These are phyloP conservation scores for Amphicarpaea edgeworthii DNA, from an alignment of 306 rosid species.

Conservation along the genomic window DNA sequence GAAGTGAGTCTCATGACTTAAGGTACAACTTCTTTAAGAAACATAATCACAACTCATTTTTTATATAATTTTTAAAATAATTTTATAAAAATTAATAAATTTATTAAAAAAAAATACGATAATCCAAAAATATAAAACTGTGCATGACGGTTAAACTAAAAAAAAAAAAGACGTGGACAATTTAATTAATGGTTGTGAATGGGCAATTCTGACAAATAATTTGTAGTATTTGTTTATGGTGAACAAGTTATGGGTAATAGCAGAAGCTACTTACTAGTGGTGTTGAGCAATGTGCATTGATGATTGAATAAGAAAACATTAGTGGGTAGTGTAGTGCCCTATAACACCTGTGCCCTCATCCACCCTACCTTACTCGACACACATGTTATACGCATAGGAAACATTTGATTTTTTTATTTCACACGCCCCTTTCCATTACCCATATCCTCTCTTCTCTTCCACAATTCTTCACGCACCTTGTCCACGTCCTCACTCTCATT, in stretches of 20 bases:
- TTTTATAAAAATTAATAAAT: no score
- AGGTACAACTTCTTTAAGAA: no score
- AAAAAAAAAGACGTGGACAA: no score
- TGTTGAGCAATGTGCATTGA: conserved; percentile 64
- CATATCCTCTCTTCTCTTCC: conserved; percentile 60
- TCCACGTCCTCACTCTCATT: conserved; percentile 55
- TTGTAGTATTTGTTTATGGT: conserved; percentile 28
- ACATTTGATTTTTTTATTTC: conserved; percentile 67
- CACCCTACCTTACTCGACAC: conserved; percentile 65
- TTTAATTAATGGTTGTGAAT: conserved; percentile 41
- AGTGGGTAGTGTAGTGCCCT: conserved; percentile 60
- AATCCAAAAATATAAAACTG: no score
- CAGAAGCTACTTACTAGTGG: conserved; percentile 42
- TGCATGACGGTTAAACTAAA: no score
- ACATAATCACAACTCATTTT: no score
- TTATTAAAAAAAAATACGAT: no score
- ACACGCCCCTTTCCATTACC: conserved; percentile 71
- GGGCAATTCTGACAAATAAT: conserved; percentile 47
- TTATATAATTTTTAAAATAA: no score
- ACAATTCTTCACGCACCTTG: conserved; percentile 63
- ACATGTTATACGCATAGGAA: conserved; percentile 70
- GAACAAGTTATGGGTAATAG: conserved; percentile 56
- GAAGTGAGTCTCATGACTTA: no score
- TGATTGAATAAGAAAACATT: conserved; percentile 72
- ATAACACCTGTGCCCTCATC: conserved; percentile 64